Percentiles rank a stretch among this genome's conserved stretches.
phyloP scores from a whole-genome alignment of 805 yeast genomes.

The Saccharomyces kudriavzevii region DNA sequence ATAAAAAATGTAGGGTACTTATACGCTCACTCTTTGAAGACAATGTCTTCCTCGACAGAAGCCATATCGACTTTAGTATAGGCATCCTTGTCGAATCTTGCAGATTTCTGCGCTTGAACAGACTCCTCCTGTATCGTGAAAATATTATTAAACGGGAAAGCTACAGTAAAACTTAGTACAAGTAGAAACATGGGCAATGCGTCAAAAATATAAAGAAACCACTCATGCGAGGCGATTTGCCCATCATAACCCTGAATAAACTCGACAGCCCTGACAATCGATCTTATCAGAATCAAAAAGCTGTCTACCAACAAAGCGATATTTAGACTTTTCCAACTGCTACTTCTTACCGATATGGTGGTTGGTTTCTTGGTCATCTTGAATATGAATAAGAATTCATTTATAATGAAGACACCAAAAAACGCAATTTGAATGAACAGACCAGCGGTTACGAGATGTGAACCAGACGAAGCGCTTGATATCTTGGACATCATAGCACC shows the following conservation, averaged over 20 bases:
- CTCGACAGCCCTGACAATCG: slow-evolving; percentile 29
- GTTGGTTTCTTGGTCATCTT: slow-evolving; percentile 3
- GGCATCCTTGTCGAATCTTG: not conserved
- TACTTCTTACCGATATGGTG: slow-evolving; percentile 1
- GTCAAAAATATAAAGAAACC: slow-evolving; percentile 26
- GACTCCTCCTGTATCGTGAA: slow-evolving; percentile 14
- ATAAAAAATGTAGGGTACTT: no score
- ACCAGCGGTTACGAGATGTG: slow-evolving; percentile 24
- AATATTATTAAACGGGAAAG: slow-evolving; percentile 10
- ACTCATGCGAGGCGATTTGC: slow-evolving; percentile 21
- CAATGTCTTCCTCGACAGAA: not conserved
- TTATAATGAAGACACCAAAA: slow-evolving; percentile 24
- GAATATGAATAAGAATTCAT: slow-evolving; percentile 11
- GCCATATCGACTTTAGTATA: not conserved
- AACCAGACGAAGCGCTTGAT: slow-evolving; percentile 12
- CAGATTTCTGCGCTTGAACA: not conserved
- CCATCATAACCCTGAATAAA: slow-evolving; percentile 28
- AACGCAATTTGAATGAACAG: slow-evolving; percentile 27
- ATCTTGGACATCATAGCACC: slow-evolving; percentile 25
- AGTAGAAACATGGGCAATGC: slow-evolving; percentile 23
- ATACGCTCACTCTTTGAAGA: not conserved
- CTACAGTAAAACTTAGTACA: slow-evolving; percentile 4
- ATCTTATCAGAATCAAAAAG: slow-evolving; percentile 25
- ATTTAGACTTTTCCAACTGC: slow-evolving; percentile 13
- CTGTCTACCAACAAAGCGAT: slow-evolving; percentile 8